Evolutionary conservation across 2,329 filamentous ascomycete species (phyloP).

Genomic region (Seiridium cupressi): DNA sequence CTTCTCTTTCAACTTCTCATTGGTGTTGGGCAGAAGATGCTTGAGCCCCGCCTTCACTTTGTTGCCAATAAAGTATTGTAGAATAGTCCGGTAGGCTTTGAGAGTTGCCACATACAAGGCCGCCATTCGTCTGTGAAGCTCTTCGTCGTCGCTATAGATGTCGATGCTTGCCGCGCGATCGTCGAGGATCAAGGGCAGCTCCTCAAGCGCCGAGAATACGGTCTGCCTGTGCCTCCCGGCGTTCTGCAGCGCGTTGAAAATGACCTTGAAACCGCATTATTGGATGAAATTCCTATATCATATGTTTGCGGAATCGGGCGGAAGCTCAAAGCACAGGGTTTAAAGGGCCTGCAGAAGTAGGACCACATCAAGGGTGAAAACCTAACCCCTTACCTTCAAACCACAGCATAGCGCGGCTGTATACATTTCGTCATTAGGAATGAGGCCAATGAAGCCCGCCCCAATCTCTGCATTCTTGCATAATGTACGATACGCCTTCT

Average conservation of each 20-base stretch:
- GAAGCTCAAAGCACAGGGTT: too few species aligned
- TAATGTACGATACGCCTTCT: constrained; percentile 1
- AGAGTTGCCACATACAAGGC: not conserved
- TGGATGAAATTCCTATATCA: not conserved
- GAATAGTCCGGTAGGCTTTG: too few species aligned
- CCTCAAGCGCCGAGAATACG: constrained; percentile 7
- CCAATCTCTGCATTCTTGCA: constrained; percentile 7
- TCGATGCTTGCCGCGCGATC: constrained; percentile 5
- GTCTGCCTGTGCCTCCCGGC: not conserved
- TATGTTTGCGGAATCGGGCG: too few species aligned
- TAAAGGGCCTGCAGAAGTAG: too few species aligned
- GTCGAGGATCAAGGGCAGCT: constrained; percentile 7
- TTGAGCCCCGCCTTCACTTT: too few species aligned
- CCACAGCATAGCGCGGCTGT: constrained; percentile 1
- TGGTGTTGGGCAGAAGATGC: too few species aligned
- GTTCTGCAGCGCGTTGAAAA: constrained; percentile 8
- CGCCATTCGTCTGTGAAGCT: constrained; percentile 6
- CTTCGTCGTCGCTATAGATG: constrained; percentile 1
- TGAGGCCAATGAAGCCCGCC: not conserved
- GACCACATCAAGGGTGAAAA: too few species aligned
- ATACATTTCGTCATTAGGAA: constrained; percentile 3
- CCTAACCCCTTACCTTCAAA: too few species aligned
- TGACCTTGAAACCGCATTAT: constrained; percentile 1
- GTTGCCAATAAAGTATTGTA: too few species aligned
- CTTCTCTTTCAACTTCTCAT: too few species aligned